Percentiles rank a stretch among this genome's conserved stretches.
phyloP scores from a whole-genome alignment of 2,329 filamentous ascomycete genomes.

The Colletotrichum australisinense region DNA sequence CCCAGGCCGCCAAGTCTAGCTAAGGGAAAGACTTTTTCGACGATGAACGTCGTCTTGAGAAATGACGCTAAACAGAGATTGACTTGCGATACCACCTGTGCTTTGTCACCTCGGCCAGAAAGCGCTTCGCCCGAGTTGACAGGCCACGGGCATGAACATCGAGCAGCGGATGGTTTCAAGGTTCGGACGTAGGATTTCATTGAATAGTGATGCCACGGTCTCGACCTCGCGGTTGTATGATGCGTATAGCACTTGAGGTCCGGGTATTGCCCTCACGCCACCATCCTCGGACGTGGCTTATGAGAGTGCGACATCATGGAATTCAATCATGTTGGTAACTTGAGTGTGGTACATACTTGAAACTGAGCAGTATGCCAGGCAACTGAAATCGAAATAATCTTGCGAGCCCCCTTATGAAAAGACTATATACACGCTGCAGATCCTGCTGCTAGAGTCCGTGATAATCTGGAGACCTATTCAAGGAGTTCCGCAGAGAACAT shows the following conservation, averaged over 20 bases:
- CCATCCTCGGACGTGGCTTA: neutral
- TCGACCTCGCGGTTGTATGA: neutral
- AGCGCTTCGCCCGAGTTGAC: slow-evolving; percentile 5
- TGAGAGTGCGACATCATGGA: neutral
- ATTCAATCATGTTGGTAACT: neutral
- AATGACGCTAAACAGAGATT: neutral
- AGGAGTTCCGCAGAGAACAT: slow-evolving; percentile 77
- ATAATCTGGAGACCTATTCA: slow-evolving; percentile 79
- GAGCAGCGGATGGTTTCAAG: neutral
- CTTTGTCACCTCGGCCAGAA: slow-evolving; percentile 5
- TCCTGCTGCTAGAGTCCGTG: slow-evolving; percentile 70
- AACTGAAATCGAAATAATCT: neutral
- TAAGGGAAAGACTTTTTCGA: neutral
- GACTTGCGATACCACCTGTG: neutral
- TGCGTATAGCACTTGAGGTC: neutral
- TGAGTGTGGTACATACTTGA: neutral
- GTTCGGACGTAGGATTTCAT: neutral
- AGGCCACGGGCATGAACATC: neutral
- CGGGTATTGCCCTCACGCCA: too few relatives aligned
- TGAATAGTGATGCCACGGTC: neutral
- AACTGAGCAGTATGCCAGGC: neutral
- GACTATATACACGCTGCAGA: slow-evolving; percentile 49
- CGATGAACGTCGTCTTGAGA: neutral
- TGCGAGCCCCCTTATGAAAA: neutral
- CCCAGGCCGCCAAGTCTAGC: slow-evolving; percentile 68